phyloP scores from a whole-genome alignment of 345 rosid species.

The Pelargonium nanum region DNA sequence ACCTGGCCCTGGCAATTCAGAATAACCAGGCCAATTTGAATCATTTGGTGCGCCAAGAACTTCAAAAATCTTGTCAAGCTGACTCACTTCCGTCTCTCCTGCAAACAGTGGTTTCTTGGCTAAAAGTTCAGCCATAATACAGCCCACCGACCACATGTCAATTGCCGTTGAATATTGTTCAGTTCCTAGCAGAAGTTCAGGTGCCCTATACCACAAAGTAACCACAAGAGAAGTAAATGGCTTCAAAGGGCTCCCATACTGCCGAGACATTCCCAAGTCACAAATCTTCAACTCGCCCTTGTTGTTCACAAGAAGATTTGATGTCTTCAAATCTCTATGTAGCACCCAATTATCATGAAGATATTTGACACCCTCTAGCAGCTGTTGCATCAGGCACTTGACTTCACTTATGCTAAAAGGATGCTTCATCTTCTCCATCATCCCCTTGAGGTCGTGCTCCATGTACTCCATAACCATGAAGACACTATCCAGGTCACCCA shows the following conservation, averaged over 20 bases:
- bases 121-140: constrained; percentile 1
- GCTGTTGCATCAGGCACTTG: constrained; percentile 78
- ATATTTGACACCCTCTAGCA: constrained; percentile 68
- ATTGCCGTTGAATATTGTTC: neutral
- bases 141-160: constrained; percentile 3
- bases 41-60: constrained; percentile 77
- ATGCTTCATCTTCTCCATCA: constrained; percentile 58
- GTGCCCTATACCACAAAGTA: constrained; percentile 67
- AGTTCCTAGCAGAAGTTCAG: constrained; percentile 1
- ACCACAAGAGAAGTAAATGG: constrained; percentile 72
- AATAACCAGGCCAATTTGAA: constrained; percentile 59
- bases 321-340: constrained; percentile 85
- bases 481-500: constrained; percentile 50
- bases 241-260: constrained; percentile 75
- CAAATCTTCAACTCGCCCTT: constrained; percentile 69
- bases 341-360: constrained; percentile 91
- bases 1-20: constrained; percentile 41
- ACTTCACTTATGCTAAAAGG: constrained; percentile 84
- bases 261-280: constrained; percentile 84
- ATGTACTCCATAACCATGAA: constrained; percentile 92
- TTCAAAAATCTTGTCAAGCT: constrained; percentile 38
- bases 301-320: constrained; percentile 76
- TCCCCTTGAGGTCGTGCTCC: constrained; percentile 70
- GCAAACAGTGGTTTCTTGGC: neutral
- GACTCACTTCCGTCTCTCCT: neutral